Percentiles rank a stretch among this genome's conserved stretches.
phyloP scores from a whole-genome alignment of 768 basidiomycete genomes.

The Kwoniella bestiolae region DNA sequence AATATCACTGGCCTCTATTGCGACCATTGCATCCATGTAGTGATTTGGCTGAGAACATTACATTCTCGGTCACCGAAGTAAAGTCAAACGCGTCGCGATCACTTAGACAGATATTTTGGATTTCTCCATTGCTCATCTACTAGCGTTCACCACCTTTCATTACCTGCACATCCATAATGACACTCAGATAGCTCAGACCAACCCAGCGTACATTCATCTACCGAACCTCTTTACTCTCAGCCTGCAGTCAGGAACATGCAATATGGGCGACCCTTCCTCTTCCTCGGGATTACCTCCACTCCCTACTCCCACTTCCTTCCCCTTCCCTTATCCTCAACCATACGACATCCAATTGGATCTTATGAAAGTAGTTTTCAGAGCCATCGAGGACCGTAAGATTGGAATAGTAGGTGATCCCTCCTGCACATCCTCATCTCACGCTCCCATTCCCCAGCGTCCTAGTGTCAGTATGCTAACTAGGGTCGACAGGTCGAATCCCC shows the following conservation, averaged over 20 bases:
- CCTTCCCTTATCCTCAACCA: conserved; percentile 82
- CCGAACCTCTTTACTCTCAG: too few relatives aligned
- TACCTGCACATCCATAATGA: too few relatives aligned
- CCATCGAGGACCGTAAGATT: conserved; percentile 73
- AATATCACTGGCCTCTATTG: background rate
- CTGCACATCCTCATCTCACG: background rate
- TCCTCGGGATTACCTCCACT: conserved; percentile 56
- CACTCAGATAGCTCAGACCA: too few relatives aligned
- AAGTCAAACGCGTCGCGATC: conserved; percentile 7
- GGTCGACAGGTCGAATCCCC: conserved; percentile 56
- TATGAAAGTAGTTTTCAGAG: conserved; percentile 82
- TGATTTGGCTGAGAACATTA: conserved; percentile 1
- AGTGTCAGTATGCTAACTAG: too few relatives aligned
- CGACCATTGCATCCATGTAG: background rate
- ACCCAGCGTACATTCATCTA: too few relatives aligned
- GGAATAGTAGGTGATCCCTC: conserved; percentile 70
- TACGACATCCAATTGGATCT: conserved; percentile 83
- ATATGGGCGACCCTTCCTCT: background rate
- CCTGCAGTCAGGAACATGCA: too few relatives aligned
- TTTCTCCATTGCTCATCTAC: too few relatives aligned
- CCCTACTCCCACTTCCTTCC: conserved; percentile 70
- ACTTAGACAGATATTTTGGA: too few relatives aligned
- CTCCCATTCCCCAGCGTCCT: background rate
- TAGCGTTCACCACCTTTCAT: too few relatives aligned
- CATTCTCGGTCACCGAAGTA: background rate